These are phyloP conservation scores for Asterochloris sp. DNA, from an alignment of 139 green algal species.

Conservation along the genomic window DNA sequence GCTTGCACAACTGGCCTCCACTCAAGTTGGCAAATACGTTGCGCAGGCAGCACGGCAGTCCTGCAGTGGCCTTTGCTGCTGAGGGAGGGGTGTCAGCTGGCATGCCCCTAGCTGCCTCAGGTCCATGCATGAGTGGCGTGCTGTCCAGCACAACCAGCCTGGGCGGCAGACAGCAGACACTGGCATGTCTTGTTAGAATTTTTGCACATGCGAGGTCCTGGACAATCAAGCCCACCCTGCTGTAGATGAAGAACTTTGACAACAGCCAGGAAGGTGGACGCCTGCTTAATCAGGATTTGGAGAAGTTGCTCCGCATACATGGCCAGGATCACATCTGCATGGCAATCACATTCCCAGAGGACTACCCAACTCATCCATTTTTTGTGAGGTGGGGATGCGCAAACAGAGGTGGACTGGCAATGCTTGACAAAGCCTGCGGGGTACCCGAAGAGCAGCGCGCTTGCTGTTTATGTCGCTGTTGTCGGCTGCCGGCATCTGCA, in stretches of 20 bases:
- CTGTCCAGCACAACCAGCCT: not conserved
- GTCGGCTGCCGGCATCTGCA: no score
- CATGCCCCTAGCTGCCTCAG: not conserved
- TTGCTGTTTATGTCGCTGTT: no score
- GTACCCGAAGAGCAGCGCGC: no score
- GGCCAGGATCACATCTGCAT: constrained; percentile 27
- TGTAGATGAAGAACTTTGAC: constrained; percentile 27
- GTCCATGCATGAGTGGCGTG: not conserved
- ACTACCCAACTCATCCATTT: constrained; percentile 31
- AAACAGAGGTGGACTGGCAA: not conserved
- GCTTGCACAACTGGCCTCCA: no score
- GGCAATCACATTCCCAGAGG: constrained; percentile 21
- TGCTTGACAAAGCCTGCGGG: not conserved
- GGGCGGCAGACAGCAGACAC: not conserved
- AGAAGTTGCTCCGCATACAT: constrained; percentile 5
- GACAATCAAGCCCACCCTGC: not conserved
- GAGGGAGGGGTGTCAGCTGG: not conserved
- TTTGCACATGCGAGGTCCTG: not conserved
- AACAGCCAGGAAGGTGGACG: constrained; percentile 13
- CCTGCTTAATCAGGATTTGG: constrained; percentile 24
- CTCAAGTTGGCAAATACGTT: no score
- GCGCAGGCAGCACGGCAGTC: no score
- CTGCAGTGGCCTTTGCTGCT: not conserved
- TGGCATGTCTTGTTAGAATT: not conserved
- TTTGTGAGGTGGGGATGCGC: constrained; percentile 12